phyloP scores from a whole-genome alignment of 2,329 filamentous ascomycete genomes.

The Albophoma yamanashiensis region DNA sequence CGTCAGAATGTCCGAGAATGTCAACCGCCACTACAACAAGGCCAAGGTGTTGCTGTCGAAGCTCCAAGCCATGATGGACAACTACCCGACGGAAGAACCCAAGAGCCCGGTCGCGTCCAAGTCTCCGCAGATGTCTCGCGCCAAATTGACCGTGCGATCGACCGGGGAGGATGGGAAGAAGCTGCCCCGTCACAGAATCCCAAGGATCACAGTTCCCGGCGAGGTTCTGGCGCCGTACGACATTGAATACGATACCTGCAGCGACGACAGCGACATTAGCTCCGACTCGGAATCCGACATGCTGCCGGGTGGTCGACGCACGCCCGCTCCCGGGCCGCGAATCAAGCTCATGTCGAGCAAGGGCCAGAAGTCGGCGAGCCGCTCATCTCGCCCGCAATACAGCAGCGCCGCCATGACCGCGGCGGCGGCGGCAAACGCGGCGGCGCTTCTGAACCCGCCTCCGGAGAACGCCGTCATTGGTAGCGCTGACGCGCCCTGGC shows the following conservation, averaged over 20 bases:
- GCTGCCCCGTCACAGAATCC: constrained; percentile 33
- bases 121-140: constrained; percentile 41
- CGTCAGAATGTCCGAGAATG: constrained; percentile 51
- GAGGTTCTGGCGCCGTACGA: constrained; percentile 58
- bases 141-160: constrained; percentile 34
- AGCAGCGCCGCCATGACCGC: constrained; percentile 22
- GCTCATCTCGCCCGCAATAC: constrained; percentile 22
- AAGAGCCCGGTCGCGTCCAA: constrained; percentile 40
- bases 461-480: constrained; percentile 49
- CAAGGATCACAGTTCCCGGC: constrained; percentile 53
- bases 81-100: constrained; percentile 44
- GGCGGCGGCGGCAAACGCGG: constrained; percentile 28
- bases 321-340: constrained; percentile 27
- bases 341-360: constrained; percentile 38
- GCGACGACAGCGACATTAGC: constrained; percentile 40
- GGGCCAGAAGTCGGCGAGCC: constrained; percentile 34
- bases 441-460: constrained; percentile 41
- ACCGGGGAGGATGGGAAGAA: constrained; percentile 34
- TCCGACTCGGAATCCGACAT: constrained; percentile 38
- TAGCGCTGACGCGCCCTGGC: constrained; percentile 52
- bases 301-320: constrained; percentile 12
- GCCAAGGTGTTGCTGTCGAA: constrained; percentile 48
- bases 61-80: constrained; percentile 47
- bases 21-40: constrained; percentile 50
- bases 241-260: constrained; percentile 49